phyloP scores from a whole-genome alignment of 2,329 filamentous ascomycete genomes.

The Dothistroma pini region DNA sequence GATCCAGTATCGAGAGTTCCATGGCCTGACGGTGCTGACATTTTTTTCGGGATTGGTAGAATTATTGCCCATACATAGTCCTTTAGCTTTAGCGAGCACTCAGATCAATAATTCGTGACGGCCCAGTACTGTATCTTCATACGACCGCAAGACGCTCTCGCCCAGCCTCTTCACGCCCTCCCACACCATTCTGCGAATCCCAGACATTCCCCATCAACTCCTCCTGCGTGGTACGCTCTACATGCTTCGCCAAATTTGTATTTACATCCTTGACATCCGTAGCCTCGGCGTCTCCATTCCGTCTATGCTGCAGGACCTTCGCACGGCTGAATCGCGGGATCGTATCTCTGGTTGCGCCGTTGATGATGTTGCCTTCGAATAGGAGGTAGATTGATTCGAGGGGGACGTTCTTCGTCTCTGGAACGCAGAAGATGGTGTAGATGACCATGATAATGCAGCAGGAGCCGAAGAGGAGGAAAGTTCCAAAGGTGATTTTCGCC shows the following conservation, averaged over 20 bases:
- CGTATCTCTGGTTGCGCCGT: slow-evolving; percentile 39
- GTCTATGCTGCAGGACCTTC: slow-evolving; percentile 35
- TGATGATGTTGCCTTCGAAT: slow-evolving; percentile 43
- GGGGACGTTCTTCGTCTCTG: slow-evolving; percentile 44
- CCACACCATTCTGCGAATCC: not conserved
- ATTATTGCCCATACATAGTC: too few relatives aligned
- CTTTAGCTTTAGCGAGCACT: too few relatives aligned
- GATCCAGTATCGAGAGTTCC: too few relatives aligned
- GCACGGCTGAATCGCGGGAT: slow-evolving; percentile 38
- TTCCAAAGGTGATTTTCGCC: slow-evolving; percentile 42
- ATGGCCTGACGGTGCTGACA: too few relatives aligned
- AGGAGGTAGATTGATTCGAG: slow-evolving; percentile 42
- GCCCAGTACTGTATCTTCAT: too few relatives aligned
- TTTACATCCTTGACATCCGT: slow-evolving; percentile 11
- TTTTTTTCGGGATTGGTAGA: too few relatives aligned
- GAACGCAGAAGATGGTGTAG: slow-evolving; percentile 42
- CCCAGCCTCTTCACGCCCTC: too few relatives aligned
- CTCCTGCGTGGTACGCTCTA: not conserved
- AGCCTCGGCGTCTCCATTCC: slow-evolving; percentile 31
- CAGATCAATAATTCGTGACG: too few relatives aligned
- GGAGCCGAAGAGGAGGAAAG: slow-evolving; percentile 39
- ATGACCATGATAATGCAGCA: slow-evolving; percentile 43
- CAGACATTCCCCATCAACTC: not conserved
- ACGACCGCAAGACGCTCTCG: too few relatives aligned
- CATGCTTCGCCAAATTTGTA: slow-evolving; percentile 8